Evolutionary conservation across 78 protist species (phyloP).

Genomic region (Mastigamoeba balamuthi): DNA sequence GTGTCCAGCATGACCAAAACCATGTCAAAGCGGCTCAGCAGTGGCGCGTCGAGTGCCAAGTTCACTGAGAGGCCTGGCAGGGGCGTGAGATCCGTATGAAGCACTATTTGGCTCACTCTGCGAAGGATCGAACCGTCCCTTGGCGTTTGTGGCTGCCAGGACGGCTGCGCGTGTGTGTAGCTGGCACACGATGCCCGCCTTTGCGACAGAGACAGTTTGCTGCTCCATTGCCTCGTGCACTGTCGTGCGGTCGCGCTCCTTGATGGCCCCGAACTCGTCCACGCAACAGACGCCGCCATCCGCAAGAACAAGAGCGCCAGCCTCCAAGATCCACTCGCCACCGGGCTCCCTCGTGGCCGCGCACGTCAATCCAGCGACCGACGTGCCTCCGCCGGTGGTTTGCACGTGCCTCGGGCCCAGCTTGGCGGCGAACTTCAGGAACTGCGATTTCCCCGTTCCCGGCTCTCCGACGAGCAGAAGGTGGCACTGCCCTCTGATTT

Average conservation of each 20-base stretch:
- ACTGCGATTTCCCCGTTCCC: constrained; percentile 69
- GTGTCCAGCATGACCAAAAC: constrained; percentile 76
- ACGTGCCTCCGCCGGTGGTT: constrained; percentile 88
- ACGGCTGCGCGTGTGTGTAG: constrained; percentile 81
- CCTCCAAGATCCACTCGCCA: constrained; percentile 84
- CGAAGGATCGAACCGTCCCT: constrained; percentile 53
- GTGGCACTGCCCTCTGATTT: constrained; percentile 87
- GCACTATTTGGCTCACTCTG: neutral
- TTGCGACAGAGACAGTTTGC: constrained; percentile 96
- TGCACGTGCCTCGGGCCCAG: constrained; percentile 74
- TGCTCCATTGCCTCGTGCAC: constrained; percentile 99
- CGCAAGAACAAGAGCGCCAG: constrained; percentile 97
- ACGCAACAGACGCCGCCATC: constrained; percentile 99
- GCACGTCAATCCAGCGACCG: neutral
- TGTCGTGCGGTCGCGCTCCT: constrained; percentile 65
- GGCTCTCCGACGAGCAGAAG: constrained; percentile 96
- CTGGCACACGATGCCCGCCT: constrained; percentile 89
- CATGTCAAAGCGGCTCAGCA: constrained; percentile 90
- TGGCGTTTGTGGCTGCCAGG: constrained; percentile 83
- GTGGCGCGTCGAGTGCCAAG: constrained; percentile 76
- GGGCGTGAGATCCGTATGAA: neutral
- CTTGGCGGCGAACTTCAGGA: constrained; percentile 69
- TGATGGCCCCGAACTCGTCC: constrained; percentile 89
- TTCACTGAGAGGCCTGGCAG: constrained; percentile 37
- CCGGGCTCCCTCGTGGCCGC: constrained; percentile 49